Base-by-base conservation (phyloP, 257 asterid species). In the Ocimum tenuiflorum region DNA sequence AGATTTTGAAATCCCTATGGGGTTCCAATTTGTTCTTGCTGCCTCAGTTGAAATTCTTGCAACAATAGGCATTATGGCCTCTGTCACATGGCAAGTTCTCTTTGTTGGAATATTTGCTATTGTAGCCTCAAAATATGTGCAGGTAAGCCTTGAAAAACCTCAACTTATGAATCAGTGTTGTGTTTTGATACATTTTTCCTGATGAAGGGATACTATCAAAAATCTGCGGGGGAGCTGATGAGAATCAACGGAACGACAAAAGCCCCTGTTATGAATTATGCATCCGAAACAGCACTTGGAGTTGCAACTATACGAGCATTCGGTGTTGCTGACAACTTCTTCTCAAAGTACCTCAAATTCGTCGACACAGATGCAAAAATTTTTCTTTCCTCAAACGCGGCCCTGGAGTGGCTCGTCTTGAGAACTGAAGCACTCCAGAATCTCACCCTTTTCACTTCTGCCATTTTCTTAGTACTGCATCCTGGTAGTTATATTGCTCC, bases 211-310 rank as follows among this genome's bases (percentile, higher is more conserved):
- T 81, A 89, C 75, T 87, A 87, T 64, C 95, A 87, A 85, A 75
- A 84, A 53, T 64, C 88, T 6, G 95, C 95, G 0, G 78, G 88
- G 51, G 96, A 87, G 75, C 80, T 89, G 31, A 83, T 86, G 94
- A 85, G 96, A 60, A 86, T 86, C 70, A 89, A 81, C 41, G 96
- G 96, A 56, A 86, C 86, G 0, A 86, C 96, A n/a, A 89, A 89
- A 69, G 95, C 96, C 15, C 91, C 95, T 0, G 73, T 89, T 11
- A 85, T 85, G 95, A 89, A 80, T 42, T 82, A 85, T 60, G 88
- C 90, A 24, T 76, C 96, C 0, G 95, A 89, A 79, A 86, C 96
- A 18, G 79, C 95, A 19, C 87, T 83, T 7, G 94, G 96, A 35
- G 91, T 83, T 42, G 79, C 84, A 59, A 85, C 91, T 5, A 76